phyloP scores from a whole-genome alignment of 2,329 filamentous ascomycete genomes.

The Chrysosporium keratinophilum region DNA sequence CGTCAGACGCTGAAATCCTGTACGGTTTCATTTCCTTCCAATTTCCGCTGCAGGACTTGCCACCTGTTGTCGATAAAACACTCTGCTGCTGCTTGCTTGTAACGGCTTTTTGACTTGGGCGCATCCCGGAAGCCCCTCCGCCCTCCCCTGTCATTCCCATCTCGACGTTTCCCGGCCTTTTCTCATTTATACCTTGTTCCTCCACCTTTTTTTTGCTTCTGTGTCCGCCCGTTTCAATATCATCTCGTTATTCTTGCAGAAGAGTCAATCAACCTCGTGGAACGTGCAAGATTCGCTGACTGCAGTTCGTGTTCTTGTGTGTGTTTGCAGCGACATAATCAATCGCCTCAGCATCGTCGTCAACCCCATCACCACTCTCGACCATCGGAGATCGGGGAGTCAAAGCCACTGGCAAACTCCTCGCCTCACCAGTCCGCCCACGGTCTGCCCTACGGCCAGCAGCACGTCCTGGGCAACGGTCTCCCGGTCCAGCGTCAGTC shows the following conservation, averaged over 20 bases:
- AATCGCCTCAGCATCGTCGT: constrained; percentile 24
- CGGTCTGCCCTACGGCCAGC: constrained; percentile 23
- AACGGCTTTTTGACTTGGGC: constrained; percentile 1
- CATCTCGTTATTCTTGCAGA: not conserved
- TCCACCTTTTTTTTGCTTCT: constrained; percentile 4
- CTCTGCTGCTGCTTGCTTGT: not conserved
- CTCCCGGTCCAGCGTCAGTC: constrained; percentile 43
- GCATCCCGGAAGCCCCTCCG: not conserved
- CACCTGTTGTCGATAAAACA: constrained; percentile 1
- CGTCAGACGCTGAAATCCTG: not conserved
- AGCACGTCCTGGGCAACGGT: constrained; percentile 30
- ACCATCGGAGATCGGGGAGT: not conserved
- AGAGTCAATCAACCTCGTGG: too few relatives aligned
- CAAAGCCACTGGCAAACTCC: constrained; percentile 1
- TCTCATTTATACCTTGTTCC: constrained; percentile 6
- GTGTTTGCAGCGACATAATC: constrained; percentile 24
- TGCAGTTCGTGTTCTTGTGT: not conserved
- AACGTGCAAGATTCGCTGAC: not conserved
- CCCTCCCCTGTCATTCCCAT: not conserved
- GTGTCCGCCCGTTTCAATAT: not conserved
- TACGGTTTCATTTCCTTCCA: constrained; percentile 10
- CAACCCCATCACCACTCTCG: constrained; percentile 18
- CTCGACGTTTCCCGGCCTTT: not conserved
- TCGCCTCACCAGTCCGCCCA: constrained; percentile 34
- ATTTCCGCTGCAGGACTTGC: constrained; percentile 10